phyloP scores from a whole-genome alignment of 2,329 filamentous ascomycete species.

The Phyllosticta ampelicida region DNA sequence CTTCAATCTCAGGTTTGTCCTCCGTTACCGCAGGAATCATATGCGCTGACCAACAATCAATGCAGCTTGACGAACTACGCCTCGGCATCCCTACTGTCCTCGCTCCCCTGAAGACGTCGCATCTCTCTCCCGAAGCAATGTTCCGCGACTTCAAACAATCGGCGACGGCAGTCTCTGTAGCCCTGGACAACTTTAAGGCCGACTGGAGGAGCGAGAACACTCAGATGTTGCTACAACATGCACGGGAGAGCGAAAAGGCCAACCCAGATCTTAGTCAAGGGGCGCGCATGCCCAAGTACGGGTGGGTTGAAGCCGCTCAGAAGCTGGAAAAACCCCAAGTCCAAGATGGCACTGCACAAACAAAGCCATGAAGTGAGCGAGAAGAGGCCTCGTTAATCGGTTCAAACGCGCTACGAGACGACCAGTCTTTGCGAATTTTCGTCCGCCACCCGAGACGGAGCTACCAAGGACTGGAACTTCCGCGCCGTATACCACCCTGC shows the following conservation, averaged over 20 bases:
- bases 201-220: slow-evolving; percentile 29
- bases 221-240: slow-evolving; percentile 24
- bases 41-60: slow-evolving; percentile 9
- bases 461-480: not conserved
- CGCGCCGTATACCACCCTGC: not conserved
- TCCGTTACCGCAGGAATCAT: not conserved
- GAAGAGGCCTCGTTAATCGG: not conserved
- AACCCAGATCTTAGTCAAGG: slow-evolving; percentile 29
- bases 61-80: slow-evolving; percentile 33
- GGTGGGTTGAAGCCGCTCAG: slow-evolving; percentile 26
- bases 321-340: slow-evolving; percentile 12
- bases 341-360: slow-evolving; percentile 12
- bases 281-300: slow-evolving; percentile 24
- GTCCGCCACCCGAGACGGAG: not conserved
- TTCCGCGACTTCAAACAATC: slow-evolving; percentile 30
- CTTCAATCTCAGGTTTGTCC: slow-evolving; percentile 32
- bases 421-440: not conserved
- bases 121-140: slow-evolving; percentile 19
- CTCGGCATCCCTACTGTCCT: slow-evolving; percentile 33
- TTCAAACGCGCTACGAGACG: not conserved
- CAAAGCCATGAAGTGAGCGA: not conserved
- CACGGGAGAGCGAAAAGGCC: slow-evolving; percentile 24
- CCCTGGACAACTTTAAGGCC: slow-evolving; percentile 27
- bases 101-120: slow-evolving; percentile 25
- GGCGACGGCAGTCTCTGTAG: slow-evolving; percentile 24